Conservation (phyloP, 192 early-diverging fungal genomes). For the Podila epicladia region DNA sequence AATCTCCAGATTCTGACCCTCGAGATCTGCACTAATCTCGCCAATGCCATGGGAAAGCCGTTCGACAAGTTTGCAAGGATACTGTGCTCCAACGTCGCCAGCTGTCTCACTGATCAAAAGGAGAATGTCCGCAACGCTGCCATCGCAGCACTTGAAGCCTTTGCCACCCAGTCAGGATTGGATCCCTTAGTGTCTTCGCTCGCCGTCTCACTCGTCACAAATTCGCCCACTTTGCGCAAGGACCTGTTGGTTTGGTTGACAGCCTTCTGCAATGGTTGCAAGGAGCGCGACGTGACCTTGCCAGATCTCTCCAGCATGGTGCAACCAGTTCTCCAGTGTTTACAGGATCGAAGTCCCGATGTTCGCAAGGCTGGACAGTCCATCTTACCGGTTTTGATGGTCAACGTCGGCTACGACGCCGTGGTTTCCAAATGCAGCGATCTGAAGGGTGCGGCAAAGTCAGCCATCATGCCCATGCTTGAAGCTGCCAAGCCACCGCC, state of each 20-base stretch:
- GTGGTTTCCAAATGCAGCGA: conserved; percentile 80
- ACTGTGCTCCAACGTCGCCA: conserved; percentile 74
- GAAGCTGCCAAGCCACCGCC: conserved; percentile 71
- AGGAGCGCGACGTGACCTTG: conserved; percentile 52
- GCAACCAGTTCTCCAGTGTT: conserved; percentile 76
- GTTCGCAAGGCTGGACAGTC: conserved; percentile 88
- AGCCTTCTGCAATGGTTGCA: conserved; percentile 63
- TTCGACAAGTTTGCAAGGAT: conserved; percentile 80
- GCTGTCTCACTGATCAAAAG: conserved; percentile 91
- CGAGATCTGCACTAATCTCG: conserved; percentile 82
- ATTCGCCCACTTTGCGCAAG: conserved; percentile 89
- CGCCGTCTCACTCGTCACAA: conserved; percentile 73
- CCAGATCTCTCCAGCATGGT: conserved; percentile 75
- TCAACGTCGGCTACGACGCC: conserved; percentile 74
- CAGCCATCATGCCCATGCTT: conserved; percentile 79
- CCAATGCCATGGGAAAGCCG: conserved; percentile 86
- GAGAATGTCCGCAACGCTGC: conserved; percentile 83
- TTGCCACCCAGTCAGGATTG: conserved; percentile 74
- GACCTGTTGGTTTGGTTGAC: conserved; percentile 87
- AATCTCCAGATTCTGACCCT: conserved; percentile 84
- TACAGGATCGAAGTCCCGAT: conserved; percentile 90
- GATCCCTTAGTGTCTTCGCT: conserved; percentile 75
- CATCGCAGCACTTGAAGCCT: conserved; percentile 75
- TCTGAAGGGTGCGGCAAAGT: conserved; percentile 77
- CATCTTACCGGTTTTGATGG: conserved; percentile 73